A percentile compares a stretch with the other conserved stretches of the same genome.
These are phyloP conservation scores for Russula sp. DNA, from an alignment of 768 basidiomycete species.

Conservation along the genomic window DNA sequence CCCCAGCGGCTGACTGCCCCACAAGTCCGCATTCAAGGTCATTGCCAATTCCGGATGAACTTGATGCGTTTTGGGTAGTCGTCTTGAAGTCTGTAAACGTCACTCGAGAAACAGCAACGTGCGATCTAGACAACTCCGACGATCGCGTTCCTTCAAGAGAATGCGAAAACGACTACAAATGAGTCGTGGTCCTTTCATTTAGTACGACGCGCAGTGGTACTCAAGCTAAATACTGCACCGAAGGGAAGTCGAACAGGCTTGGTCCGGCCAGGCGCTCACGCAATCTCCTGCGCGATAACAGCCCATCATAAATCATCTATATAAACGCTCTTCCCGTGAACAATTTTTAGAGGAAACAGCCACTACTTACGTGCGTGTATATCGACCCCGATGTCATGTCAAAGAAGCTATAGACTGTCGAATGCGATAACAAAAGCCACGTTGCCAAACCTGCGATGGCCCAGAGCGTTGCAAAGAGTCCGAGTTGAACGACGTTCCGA, in stretches of 20 bases:
- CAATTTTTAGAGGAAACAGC: neutral
- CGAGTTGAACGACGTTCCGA: conserved; percentile 4
- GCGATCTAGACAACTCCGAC: neutral
- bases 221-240: neutral
- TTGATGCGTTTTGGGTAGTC: neutral
- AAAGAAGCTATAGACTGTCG: neutral
- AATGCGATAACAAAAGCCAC: neutral
- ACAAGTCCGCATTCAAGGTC: neutral
- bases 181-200: neutral
- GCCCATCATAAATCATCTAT: conserved; percentile 6
- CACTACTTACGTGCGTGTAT: conserved; percentile 7
- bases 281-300: neutral
- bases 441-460: neutral
- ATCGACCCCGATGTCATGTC: conserved; percentile 4
- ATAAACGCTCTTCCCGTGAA: neutral
- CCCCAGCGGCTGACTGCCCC: neutral
- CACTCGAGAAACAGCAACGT: neutral
- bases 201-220: neutral
- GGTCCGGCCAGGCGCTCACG: neutral
- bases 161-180: neutral
- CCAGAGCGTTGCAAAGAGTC: conserved; percentile 1
- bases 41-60: neutral
- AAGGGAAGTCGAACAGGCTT: neutral
- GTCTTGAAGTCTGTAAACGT: neutral
- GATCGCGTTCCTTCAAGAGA: neutral